phyloP scores from a whole-genome alignment of 2,329 filamentous ascomycete species.

The Pseudogymnoascus sp. region DNA sequence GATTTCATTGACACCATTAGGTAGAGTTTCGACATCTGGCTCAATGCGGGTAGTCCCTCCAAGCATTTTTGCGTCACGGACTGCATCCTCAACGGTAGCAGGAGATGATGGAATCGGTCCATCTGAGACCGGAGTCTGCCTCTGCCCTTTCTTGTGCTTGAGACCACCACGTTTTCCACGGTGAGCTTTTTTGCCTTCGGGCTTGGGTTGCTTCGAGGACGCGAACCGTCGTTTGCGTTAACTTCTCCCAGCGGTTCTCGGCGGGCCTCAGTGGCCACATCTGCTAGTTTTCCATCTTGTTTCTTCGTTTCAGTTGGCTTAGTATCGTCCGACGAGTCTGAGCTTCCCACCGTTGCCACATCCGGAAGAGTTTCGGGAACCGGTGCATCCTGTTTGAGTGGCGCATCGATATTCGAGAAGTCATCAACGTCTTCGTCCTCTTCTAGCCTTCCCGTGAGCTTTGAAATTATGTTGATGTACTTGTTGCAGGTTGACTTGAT shows the following conservation, averaged over 20 bases:
- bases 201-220: constrained; percentile 5
- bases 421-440: constrained; percentile 5
- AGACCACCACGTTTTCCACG: constrained; percentile 66
- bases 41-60: constrained; percentile 47
- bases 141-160: constrained; percentile 51
- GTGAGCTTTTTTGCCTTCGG: constrained; percentile 62
- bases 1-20: constrained; percentile 53
- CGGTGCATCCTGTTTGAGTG: not conserved
- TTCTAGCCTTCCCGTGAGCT: not conserved
- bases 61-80: constrained; percentile 53
- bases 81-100: constrained; percentile 52
- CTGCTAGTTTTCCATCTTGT: constrained; percentile 23
- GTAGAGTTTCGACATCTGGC: constrained; percentile 54
- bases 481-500: not conserved
- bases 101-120: constrained; percentile 30
- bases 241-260: not conserved
- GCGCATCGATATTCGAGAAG: not conserved
- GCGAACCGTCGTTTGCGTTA: not conserved
- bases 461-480: not conserved
- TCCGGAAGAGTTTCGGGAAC: not conserved
- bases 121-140: constrained; percentile 43
- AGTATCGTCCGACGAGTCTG: not conserved
- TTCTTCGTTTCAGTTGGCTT: constrained; percentile 22
- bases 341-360: not conserved
- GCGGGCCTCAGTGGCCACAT: not conserved